Evolutionary conservation across 2,329 filamentous ascomycete genomes (phyloP).

Genomic region (Dactylonectria estremocensis): DNA sequence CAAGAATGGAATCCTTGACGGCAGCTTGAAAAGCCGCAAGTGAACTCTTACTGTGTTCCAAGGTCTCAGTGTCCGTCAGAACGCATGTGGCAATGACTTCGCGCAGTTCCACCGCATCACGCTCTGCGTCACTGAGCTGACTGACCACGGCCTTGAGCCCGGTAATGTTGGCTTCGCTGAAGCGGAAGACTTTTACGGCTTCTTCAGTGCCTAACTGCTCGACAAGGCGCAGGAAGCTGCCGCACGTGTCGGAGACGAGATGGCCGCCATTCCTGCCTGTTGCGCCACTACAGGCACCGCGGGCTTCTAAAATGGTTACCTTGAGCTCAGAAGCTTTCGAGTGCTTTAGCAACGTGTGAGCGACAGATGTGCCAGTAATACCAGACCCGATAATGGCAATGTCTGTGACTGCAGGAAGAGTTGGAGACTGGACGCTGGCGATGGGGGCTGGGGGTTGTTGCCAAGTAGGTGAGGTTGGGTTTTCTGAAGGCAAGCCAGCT

Average conservation of each 20-base stretch:
- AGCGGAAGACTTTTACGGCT: slow-evolving; percentile 59
- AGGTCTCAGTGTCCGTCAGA: slow-evolving; percentile 1
- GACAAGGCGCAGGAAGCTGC: slow-evolving; percentile 53
- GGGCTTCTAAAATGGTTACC: slow-evolving; percentile 46
- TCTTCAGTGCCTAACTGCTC: slow-evolving; percentile 49
- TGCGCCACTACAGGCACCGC: slow-evolving; percentile 44
- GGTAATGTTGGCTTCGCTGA: slow-evolving; percentile 49
- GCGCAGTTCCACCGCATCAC: slow-evolving; percentile 16
- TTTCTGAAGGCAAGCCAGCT: neutral
- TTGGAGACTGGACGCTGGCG: neutral
- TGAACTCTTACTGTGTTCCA: slow-evolving; percentile 8
- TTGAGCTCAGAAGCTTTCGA: slow-evolving; percentile 1
- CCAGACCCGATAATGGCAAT: slow-evolving; percentile 21
- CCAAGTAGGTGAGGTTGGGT: neutral
- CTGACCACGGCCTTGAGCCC: slow-evolving; percentile 17
- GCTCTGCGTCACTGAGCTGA: slow-evolving; percentile 17
- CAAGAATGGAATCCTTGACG: neutral
- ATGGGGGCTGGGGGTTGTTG: neutral
- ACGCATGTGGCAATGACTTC: slow-evolving; percentile 14
- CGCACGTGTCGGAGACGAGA: slow-evolving; percentile 51
- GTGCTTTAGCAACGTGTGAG: slow-evolving; percentile 39
- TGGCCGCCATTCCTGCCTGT: slow-evolving; percentile 50
- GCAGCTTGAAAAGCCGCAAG: slow-evolving; percentile 7
- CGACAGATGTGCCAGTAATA: slow-evolving; percentile 19
- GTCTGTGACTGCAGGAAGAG: neutral